Conservation (phyloP, 768 basidiomycete species). For the Phanerochaete carnosa region DNA sequence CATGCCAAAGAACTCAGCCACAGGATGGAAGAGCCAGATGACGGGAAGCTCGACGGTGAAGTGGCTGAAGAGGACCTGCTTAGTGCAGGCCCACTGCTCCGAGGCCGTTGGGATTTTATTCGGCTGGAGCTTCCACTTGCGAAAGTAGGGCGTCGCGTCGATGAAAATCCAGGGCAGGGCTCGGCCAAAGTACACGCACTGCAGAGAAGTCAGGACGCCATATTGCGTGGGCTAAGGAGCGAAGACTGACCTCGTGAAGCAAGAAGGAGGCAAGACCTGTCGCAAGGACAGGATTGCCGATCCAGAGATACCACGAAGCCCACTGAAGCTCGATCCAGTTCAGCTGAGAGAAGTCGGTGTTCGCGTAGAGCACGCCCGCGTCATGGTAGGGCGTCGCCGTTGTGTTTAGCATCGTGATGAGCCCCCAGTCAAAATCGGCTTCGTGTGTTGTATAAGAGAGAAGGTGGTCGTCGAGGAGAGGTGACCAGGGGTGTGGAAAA, state of each 20-base stretch:
- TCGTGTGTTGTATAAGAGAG: too few relatives aligned
- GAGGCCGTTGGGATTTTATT: constrained; percentile 72
- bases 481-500: background rate
- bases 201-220: background rate
- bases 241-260: constrained; percentile 81
- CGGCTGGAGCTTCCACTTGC: constrained; percentile 90
- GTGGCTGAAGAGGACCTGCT: constrained; percentile 89
- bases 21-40: constrained; percentile 89
- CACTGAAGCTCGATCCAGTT: constrained; percentile 77
- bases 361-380: constrained; percentile 48
- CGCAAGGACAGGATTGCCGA: constrained; percentile 87
- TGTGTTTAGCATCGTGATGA: constrained; percentile 19
- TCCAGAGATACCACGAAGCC: constrained; percentile 81
- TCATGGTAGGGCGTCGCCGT: constrained; percentile 21
- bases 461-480: background rate
- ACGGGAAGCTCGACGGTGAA: constrained; percentile 93
- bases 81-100: constrained; percentile 96
- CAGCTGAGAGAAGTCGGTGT: constrained; percentile 57
- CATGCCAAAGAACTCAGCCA: constrained; percentile 88
- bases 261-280: constrained; percentile 93
- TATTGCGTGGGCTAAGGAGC: background rate
- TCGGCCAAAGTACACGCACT: constrained; percentile 97
- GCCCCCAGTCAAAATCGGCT: too few relatives aligned
- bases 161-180: constrained; percentile 94
- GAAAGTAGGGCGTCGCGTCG: constrained; percentile 92